These are phyloP conservation scores for Corymbia maculata DNA, from an alignment of 345 rosid genomes.

Conservation along the genomic window DNA sequence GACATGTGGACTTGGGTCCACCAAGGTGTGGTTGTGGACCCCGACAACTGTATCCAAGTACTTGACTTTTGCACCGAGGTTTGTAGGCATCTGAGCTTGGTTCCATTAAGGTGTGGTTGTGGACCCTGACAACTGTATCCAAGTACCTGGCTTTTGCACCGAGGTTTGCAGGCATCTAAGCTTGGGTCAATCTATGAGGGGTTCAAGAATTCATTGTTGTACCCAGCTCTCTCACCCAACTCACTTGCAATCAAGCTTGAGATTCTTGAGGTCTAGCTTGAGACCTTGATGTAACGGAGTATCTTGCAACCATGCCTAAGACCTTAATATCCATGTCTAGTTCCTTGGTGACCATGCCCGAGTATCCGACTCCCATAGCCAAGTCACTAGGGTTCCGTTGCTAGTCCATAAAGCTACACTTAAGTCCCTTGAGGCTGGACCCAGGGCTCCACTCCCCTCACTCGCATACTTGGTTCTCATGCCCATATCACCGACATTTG, in stretches of 20 bases:
- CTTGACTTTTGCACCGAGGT: too few relatives aligned
- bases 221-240: too few relatives aligned
- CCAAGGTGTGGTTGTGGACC: not conserved
- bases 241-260: too few relatives aligned
- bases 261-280: too few relatives aligned
- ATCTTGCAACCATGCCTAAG: too few relatives aligned
- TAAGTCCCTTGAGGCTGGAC: not conserved
- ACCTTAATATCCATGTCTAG: accelerated
- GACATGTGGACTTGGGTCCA: not conserved
- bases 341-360: not conserved
- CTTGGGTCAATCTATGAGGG: not conserved
- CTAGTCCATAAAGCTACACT: not conserved
- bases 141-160: not conserved
- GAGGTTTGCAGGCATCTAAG: not conserved
- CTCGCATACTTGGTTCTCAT: not conserved
- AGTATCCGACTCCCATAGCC: not conserved
- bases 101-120: not conserved
- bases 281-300: not conserved
- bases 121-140: accelerated
- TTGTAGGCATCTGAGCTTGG: not conserved
- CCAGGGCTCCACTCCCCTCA: accelerated
- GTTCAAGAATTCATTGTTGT: too few relatives aligned
- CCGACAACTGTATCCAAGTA: accelerated
- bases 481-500: accelerated
- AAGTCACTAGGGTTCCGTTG: accelerated